These are phyloP conservation scores for Barbatosphaeria neglecta DNA, from an alignment of 495 filamentous ascomycete genomes.

Conservation along the genomic window DNA sequence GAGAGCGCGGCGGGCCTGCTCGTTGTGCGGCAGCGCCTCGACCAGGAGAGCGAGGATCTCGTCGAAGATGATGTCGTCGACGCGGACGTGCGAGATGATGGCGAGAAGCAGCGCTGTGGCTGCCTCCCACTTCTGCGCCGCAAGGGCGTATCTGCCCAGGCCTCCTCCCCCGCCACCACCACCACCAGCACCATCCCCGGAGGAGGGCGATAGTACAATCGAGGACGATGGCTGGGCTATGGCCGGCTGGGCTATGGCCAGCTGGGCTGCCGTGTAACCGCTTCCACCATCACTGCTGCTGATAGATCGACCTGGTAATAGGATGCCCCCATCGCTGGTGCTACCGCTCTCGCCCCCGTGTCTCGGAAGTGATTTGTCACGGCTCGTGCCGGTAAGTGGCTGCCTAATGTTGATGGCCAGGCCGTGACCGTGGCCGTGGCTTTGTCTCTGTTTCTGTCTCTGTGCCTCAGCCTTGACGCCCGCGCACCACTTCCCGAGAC, in stretches of 20 bases:
- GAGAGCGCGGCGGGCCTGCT: slow-evolving; percentile 41
- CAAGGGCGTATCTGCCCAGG: slow-evolving; percentile 41
- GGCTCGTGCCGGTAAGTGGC: not conserved
- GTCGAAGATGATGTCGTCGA: slow-evolving; percentile 56
- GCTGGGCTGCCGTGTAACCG: not conserved
- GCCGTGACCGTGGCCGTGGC: slow-evolving; percentile 9
- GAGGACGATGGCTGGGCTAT: no score
- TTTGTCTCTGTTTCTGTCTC: slow-evolving; percentile 25
- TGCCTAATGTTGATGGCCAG: slow-evolving; percentile 1
- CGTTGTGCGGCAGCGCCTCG: slow-evolving; percentile 31
- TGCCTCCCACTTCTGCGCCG: slow-evolving; percentile 47
- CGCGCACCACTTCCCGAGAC: slow-evolving; percentile 30
- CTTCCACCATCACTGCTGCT: not conserved
- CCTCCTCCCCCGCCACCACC: slow-evolving; percentile 1
- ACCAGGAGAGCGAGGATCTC: slow-evolving; percentile 50
- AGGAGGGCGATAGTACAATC: no score
- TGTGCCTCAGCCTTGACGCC: slow-evolving; percentile 21
- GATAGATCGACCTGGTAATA: slow-evolving; percentile 13
- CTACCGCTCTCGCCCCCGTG: not conserved
- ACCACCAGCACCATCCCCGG: not conserved
- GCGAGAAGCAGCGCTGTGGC: slow-evolving; percentile 39
- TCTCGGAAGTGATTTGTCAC: slow-evolving; percentile 1
- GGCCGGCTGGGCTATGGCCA: slow-evolving; percentile 18
- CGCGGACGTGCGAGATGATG: slow-evolving; percentile 42
- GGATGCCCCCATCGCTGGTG: slow-evolving; percentile 7